Base-by-base conservation (phyloP, 1,284 basidiomycete genomes). In the Ceratobasidium sp. region DNA sequence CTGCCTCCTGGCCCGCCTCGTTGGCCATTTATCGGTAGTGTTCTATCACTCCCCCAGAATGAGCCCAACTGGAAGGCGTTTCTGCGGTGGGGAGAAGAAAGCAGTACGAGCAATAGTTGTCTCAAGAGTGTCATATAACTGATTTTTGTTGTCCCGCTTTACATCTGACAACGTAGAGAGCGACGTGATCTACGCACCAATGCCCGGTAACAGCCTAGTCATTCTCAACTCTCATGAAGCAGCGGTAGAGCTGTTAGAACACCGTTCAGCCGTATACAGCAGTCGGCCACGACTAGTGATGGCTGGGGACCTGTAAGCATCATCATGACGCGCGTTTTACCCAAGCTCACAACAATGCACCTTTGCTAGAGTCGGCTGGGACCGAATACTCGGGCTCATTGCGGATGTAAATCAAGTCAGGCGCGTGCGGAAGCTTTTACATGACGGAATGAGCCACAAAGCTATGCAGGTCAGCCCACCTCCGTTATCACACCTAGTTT, bases 71-170 rank as follows among this genome's bases (percentile, higher is more conserved):
- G 49, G 80, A 44, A 20, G 56, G 72, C 51, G 75, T 64, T 23
- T 80, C 1, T 20, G 86, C 85, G 18, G 83, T 82, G 12, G 84
- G 82, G 46, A 42, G 53, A 63, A 40, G 60, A 75, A 33, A 49
- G 3, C 23, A 26, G 70, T 73, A 49, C 2, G 69, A 13, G 82
- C 44, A 46, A 13, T n/a, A n/a, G n/a, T n/a, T 7, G 44, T 46
- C 44, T 46, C 44, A 46, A 46, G 44, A 46, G 6, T 6, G 44
- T 7, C 44, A 46, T 7, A 13, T 46, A 46, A 13, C 44, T 46
- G 13, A 46, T 46, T 46, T 6, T 13, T 7, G 44, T n/a, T n/a
- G n/a, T n/a, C n/a, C n/a, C n/a, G n/a, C n/a, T n/a, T n/a, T n/a
- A n/a, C n/a, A n/a, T n/a, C n/a, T n/a, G n/a, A n/a, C n/a, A n/a